Percentiles rank a stretch among this genome's conserved stretches.
These are phyloP conservation scores for Delonix regia DNA, from an alignment of 306 rosid species.

Conservation along the genomic window DNA sequence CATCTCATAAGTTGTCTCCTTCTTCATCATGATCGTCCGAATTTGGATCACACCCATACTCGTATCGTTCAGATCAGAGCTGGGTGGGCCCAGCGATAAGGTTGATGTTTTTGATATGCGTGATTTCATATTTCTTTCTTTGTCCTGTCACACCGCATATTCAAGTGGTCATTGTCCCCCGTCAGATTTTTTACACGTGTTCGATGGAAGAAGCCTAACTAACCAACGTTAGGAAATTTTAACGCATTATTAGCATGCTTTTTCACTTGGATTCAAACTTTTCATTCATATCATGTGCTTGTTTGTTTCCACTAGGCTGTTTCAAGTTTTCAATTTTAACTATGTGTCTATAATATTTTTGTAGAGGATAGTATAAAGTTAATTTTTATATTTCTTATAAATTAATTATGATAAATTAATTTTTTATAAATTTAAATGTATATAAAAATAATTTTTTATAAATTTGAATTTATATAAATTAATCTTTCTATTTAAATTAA, in stretches of 20 bases:
- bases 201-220: slow-evolving; percentile 9
- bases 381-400: too few relatives aligned
- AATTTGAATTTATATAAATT: too few relatives aligned
- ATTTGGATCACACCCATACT: background rate
- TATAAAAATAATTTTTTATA: too few relatives aligned
- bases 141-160: background rate
- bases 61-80: too few relatives aligned
- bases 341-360: too few relatives aligned
- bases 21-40: background rate
- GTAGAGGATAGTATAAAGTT: too few relatives aligned
- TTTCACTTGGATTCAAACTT: background rate
- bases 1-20: background rate
- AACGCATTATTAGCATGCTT: background rate
- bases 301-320: slow-evolving; percentile 9
- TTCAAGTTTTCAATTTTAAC: too few relatives aligned
- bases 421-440: too few relatives aligned
- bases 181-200: slow-evolving; percentile 29
- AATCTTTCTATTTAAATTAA: too few relatives aligned
- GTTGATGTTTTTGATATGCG: background rate
- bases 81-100: too few relatives aligned
- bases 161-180: background rate
- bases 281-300: slow-evolving; percentile 13
- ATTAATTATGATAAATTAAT: too few relatives aligned
- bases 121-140: background rate
- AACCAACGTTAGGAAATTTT: background rate